These are phyloP conservation scores for Omphalotus olearius DNA, from an alignment of 1,284 basidiomycete genomes.

Conservation along the genomic window DNA sequence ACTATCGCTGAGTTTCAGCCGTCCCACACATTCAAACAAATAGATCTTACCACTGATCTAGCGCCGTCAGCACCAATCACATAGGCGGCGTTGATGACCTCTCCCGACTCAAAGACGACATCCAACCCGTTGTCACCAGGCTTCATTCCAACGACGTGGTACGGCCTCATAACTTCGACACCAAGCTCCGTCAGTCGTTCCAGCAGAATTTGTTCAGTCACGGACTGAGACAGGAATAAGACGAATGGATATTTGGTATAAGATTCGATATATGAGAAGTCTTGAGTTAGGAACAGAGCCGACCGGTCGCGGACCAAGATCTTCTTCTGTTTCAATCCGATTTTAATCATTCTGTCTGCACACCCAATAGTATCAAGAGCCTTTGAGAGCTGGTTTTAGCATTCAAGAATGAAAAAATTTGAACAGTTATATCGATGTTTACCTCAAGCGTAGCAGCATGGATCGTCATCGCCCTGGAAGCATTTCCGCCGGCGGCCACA, in stretches of 20 bases:
- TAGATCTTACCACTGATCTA: conserved; percentile 39
- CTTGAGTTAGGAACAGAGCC: conserved; percentile 20
- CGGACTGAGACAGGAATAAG: conserved; percentile 41
- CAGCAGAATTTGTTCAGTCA: conserved; percentile 41
- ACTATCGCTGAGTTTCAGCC: background rate
- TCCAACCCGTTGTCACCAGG: conserved; percentile 25
- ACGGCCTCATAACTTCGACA: conserved; percentile 31
- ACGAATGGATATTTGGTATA: conserved; percentile 45
- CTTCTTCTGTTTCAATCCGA: conserved; percentile 30
- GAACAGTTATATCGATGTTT: background rate
- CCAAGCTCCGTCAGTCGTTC: conserved; percentile 29
- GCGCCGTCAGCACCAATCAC: conserved; percentile 58
- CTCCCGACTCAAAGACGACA: conserved; percentile 47
- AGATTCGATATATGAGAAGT: conserved; percentile 28
- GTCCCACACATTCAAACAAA: conserved; percentile 3
- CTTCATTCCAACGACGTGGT: conserved; percentile 31
- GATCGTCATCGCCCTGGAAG: conserved; percentile 38
- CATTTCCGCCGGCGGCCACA: conserved; percentile 22
- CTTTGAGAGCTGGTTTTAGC: conserved; percentile 23
- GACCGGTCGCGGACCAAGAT: conserved; percentile 29
- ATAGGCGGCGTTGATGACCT: conserved; percentile 40
- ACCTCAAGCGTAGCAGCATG: conserved; percentile 44
- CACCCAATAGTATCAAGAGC: conserved; percentile 43
- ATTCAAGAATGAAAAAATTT: background rate
- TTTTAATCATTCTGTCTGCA: conserved; percentile 33